Percentiles rank a stretch among this genome's conserved stretches.
These are phyloP conservation scores for Hymenoscyphus fraxineus DNA, from an alignment of 2,329 filamentous ascomycete species.

Conservation along the genomic window DNA sequence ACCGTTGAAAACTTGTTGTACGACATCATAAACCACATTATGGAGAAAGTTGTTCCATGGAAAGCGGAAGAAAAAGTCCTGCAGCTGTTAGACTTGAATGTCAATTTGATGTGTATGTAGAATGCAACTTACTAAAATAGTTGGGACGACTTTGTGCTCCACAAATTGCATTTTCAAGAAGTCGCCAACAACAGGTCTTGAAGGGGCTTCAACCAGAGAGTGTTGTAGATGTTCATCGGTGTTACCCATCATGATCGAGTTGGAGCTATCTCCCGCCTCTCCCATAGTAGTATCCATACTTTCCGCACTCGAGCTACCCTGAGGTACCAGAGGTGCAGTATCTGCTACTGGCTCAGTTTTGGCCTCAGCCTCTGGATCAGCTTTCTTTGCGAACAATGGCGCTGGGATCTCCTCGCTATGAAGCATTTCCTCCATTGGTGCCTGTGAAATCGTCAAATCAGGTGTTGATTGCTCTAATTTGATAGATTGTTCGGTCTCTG, in stretches of 20 bases:
- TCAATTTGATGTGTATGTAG: neutral
- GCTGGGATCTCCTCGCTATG: conserved; percentile 65
- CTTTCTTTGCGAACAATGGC: conserved; percentile 55
- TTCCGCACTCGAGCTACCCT: conserved; percentile 19
- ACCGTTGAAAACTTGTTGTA: conserved; percentile 98
- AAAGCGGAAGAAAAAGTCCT: conserved; percentile 98
- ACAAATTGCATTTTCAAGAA: conserved; percentile 96
- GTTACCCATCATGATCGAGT: conserved; percentile 30
- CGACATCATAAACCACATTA: conserved; percentile 98
- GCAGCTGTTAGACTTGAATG: conserved; percentile 20
- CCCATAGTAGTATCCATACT: conserved; percentile 34
- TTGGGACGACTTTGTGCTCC: conserved; percentile 88
- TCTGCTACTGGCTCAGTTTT: conserved; percentile 11
- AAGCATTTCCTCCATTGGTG: conserved; percentile 41
- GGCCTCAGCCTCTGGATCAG: neutral
- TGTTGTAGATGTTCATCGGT: conserved; percentile 26
- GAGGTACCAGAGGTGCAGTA: conserved; percentile 24
- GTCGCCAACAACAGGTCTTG: conserved; percentile 79
- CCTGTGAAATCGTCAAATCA: conserved; percentile 10
- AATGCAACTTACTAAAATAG: conserved; percentile 71
- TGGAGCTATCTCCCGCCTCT: conserved; percentile 32
- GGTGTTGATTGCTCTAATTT: conserved; percentile 18
- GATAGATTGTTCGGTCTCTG: conserved; percentile 19
- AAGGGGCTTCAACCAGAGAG: conserved; percentile 15
- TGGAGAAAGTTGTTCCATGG: conserved; percentile 99